phyloP scores from a whole-genome alignment of 306 rosid species.

The Cucurbita moschata region DNA sequence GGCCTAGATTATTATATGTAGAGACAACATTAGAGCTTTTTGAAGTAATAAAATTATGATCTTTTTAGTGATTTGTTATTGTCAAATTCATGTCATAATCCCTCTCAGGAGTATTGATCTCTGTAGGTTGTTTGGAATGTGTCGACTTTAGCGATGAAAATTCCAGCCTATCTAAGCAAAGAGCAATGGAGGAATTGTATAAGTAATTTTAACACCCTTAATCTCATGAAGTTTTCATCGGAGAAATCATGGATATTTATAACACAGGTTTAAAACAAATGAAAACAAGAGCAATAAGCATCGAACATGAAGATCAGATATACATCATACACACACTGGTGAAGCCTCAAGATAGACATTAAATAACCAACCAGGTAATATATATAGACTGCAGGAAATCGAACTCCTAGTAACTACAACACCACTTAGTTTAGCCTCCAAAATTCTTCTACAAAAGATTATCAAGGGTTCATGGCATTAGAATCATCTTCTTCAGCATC shows the following conservation, averaged over 20 bases:
- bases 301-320: not conserved
- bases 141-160: not conserved
- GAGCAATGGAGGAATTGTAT: not conserved
- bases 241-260: not conserved
- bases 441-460: not conserved
- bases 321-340: not conserved
- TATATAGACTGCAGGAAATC: not conserved
- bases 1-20: not conserved
- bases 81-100: no score
- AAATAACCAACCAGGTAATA: not conserved
- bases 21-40: no score
- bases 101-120: not conserved
- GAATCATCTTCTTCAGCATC: slow-evolving; percentile 60
- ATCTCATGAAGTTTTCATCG: not conserved
- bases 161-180: not conserved
- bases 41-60: no score
- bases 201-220: not conserved
- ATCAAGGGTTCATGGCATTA: slow-evolving; percentile 43
- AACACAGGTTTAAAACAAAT: not conserved
- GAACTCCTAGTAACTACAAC: not conserved
- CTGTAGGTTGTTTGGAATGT: not conserved
- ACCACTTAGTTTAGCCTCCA: not conserved
- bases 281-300: not conserved
- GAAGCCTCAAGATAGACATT: not conserved
- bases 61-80: no score